Percentiles rank a stretch among this genome's conserved stretches.
phyloP scores from a whole-genome alignment of 2,329 filamentous ascomycete species.

The Aspergillus costaricaensis region DNA sequence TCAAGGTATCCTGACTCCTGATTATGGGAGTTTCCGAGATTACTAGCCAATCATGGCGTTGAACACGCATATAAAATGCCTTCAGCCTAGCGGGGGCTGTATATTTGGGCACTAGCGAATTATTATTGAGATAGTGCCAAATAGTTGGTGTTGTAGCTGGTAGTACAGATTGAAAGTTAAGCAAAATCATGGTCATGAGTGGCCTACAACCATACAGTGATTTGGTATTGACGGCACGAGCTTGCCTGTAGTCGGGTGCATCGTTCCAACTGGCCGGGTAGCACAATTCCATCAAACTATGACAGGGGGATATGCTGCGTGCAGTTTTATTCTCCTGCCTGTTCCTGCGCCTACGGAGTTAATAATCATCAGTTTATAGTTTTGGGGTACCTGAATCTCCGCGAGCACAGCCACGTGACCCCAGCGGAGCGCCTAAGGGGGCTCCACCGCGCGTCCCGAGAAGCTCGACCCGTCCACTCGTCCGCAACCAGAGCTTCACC shows the following conservation, averaged over 20 bases:
- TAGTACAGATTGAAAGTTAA: background rate
- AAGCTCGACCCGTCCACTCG: constrained; percentile 6
- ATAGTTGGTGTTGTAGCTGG: background rate
- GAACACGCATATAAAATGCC: background rate
- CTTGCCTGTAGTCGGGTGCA: no score
- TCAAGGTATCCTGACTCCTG: no score
- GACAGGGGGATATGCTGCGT: no score
- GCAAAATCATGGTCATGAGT: background rate
- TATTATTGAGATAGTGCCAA: background rate
- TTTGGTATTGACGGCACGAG: background rate
- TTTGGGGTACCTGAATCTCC: background rate
- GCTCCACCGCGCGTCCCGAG: constrained; percentile 11
- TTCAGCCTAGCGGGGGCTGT: background rate
- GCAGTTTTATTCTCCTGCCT: background rate
- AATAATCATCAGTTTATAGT: no score
- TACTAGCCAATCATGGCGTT: background rate
- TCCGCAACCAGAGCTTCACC: constrained; percentile 13
- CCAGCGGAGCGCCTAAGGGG: background rate
- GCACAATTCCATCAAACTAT: background rate
- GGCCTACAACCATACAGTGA: background rate
- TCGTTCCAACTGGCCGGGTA: background rate
- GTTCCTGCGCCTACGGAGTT: background rate
- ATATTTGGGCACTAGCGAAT: background rate
- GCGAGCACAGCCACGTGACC: background rate
- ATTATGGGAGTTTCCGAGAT: background rate